Evolutionary conservation across 2,329 filamentous ascomycete species (phyloP), one percentile per base, ranked within the genome.

Genomic region (Hymenotorrendiella dingleyae): DNA sequence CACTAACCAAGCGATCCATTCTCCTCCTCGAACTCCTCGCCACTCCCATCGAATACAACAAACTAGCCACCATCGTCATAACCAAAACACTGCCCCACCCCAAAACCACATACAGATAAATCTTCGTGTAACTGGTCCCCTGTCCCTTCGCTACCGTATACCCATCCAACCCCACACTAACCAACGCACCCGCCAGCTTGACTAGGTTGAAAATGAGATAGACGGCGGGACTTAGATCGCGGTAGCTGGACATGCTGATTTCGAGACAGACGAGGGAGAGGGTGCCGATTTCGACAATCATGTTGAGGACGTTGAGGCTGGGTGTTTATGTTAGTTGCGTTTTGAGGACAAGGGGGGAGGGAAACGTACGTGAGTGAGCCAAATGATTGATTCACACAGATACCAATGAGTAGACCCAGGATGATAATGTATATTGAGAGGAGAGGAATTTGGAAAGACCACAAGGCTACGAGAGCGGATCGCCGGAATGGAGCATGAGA

Each of bases 181-280:
- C n/a, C n/a, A n/a, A n/a, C n/a, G n/a, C n/a, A n/a, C n/a, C n/a
- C n/a, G n/a, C n/a, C 7, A 38, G 10, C 19, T 40, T 40, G 2
- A 40, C 19, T 11, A 30, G 23, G 11, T 16, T 19, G 28, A 26
- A 32, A 11, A 30, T 40, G 5, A 40, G 19, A 16, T 21, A 40
- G n/a, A 29, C n/a, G 10, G 12, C 21, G 6, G 37, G 37, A n/a
- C 19, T 16, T 17, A 40, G 17, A 16, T 40, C 37, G 16, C 11
- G 12, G 26, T 32, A 33, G 9, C 19, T 14, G n/a, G 23, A 32
- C 27, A 40, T 30, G 12, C 9, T 32, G 7, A 40, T 40, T 14
- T 40, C 37, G 37, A 40, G 27, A 16, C 37, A 40, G 27, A 40
- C 33, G 11, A 40, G 28, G 21, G 33, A n/a, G 9, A 40, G 27